Base-by-base conservation (phyloP, 2,329 filamentous ascomycete genomes). In the Sclerotinia sclerotiorum region DNA sequence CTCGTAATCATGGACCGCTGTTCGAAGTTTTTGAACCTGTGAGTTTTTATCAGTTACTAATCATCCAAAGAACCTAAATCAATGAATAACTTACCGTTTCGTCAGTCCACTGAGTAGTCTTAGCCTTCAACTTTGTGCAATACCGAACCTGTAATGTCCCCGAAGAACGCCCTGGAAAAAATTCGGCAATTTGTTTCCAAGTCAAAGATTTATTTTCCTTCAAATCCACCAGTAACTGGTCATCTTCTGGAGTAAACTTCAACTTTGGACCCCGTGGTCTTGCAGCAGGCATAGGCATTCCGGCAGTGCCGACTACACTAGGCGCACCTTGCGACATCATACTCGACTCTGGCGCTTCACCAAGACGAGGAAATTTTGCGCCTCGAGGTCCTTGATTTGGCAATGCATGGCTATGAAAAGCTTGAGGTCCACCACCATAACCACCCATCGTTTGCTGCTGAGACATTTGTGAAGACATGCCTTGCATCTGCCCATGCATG, bases 161-260 rank as follows among this genome's bases (percentile, higher is more conserved):
- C 57, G 92, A 96, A 69, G 92, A 95, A 69, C 94, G 85, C 1
- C 93, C 94, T 0, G 94, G 94, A 74, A 97, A 97, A 80, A 97
- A 97, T 77, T 97, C 94, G 68, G 93, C 92, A 76, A 97, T 97
- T 82, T 97, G 94, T 81, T 97, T 97, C 94, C 94, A 97, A 5
- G 94, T 97, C 77, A 97, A 83, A 77, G 92, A 94, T 79, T 95
- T 96, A 76, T 95, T 94, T 80, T 97, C 94, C 79, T 97, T 97
- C 71, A 97, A 82, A 77, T 97, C 92, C 68, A 97, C 89, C 66
- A 97, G 84, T 60, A 97, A 82, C 73, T 91, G 89, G 79, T 97
- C 94, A 77, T 97, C 94, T 79, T 97, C 93, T 13, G 92, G 88
- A 0, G 93, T 97, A 77, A 97, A 97, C 80, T 97, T 97, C 74